These are phyloP conservation scores for Coemansia sp. DNA, from an alignment of 192 early-diverging fungal species.

Conservation along the genomic window DNA sequence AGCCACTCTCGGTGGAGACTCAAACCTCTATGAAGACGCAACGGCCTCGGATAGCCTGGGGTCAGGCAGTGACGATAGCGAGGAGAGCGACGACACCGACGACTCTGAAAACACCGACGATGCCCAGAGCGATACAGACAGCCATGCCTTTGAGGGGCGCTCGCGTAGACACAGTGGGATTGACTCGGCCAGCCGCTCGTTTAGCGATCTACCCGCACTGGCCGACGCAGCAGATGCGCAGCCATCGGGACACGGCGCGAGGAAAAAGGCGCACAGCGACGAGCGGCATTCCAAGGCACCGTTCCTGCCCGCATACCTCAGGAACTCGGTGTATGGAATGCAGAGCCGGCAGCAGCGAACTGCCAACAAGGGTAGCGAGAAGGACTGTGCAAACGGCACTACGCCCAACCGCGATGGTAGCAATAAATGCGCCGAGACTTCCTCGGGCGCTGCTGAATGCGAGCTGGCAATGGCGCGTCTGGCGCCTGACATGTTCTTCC, in stretches of 20 bases:
- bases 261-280: slow-evolving; percentile 5
- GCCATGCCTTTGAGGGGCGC: neutral
- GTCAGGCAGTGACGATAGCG: slow-evolving; percentile 1
- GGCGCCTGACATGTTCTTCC: slow-evolving; percentile 45
- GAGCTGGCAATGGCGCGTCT: slow-evolving; percentile 2
- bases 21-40: no score
- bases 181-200: slow-evolving; percentile 4
- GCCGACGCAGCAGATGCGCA: neutral
- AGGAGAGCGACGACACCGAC: neutral
- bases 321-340: slow-evolving; percentile 34
- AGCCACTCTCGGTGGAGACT: no score
- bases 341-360: slow-evolving; percentile 12
- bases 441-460: neutral
- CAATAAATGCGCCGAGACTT: no score
- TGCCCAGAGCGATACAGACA: neutral
- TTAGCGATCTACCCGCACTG: slow-evolving; percentile 24
- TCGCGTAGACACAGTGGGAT: neutral
- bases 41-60: no score
- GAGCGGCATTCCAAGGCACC: neutral
- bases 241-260: neutral
- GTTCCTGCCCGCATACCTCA: slow-evolving; percentile 41
- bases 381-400: no score
- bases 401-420: no score
- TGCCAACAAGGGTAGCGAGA: no score
- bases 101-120: slow-evolving; percentile 10